Conservation (phyloP, 768 basidiomycete species). For the Strobilomyces echinocephalus region DNA sequence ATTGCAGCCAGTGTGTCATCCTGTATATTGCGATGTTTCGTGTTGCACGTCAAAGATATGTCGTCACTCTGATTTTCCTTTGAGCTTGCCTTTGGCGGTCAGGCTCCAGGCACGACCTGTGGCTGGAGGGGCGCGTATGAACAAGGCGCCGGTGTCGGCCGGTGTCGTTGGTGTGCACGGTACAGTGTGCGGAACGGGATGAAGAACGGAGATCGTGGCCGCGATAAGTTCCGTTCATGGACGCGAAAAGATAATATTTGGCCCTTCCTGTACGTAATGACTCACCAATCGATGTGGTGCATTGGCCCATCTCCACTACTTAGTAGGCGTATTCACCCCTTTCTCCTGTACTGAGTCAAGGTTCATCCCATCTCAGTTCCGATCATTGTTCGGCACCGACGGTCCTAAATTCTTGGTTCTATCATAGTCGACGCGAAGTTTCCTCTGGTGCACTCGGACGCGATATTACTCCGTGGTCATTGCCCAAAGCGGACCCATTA, state of each 20-base stretch:
- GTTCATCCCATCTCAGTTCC: neutral
- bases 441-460: neutral
- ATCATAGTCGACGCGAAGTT: neutral
- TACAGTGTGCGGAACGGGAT: neutral
- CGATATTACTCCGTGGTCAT: neutral
- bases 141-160: too few relatives aligned
- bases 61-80: too few relatives aligned
- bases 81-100: neutral
- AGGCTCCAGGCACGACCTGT: too few relatives aligned
- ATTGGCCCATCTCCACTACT: too few relatives aligned
- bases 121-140: too few relatives aligned
- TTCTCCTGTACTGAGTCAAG: neutral
- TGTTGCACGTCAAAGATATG: too few relatives aligned
- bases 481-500: neutral
- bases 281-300: neutral
- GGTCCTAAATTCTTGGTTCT: too few relatives aligned
- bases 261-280: neutral
- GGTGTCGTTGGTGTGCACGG: too few relatives aligned
- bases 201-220: too few relatives aligned
- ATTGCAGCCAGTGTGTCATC: neutral
- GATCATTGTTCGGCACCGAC: too few relatives aligned
- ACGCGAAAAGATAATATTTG: neutral
- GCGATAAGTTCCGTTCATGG: neutral
- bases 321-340: neutral
- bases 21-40: neutral